phyloP scores from a whole-genome alignment of 352 stramenopile genomes.

The Pythium vanterpoolii region DNA sequence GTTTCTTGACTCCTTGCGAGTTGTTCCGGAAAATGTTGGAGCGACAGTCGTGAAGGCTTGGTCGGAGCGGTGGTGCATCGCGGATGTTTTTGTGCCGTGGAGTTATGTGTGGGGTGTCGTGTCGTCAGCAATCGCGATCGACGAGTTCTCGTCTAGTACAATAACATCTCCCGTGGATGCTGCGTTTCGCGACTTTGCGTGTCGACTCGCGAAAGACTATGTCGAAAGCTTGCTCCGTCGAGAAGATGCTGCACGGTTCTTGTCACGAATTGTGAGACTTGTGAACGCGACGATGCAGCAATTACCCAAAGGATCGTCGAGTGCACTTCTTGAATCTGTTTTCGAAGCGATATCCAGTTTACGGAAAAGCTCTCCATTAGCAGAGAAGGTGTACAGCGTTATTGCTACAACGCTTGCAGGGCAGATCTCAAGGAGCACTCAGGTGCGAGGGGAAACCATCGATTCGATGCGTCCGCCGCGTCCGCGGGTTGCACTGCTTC shows the following conservation, averaged over 20 bases:
- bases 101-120: slow-evolving; percentile 39
- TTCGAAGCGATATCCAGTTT: slow-evolving; percentile 1
- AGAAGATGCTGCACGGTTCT: not conserved
- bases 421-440: not conserved
- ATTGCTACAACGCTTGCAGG: slow-evolving; percentile 5
- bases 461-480: not conserved
- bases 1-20: slow-evolving; percentile 18
- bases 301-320: not conserved
- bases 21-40: not conserved
- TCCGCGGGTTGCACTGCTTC: not conserved
- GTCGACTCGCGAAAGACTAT: slow-evolving; percentile 9
- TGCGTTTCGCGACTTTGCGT: slow-evolving; percentile 10
- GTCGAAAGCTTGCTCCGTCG: not conserved
- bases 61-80: slow-evolving; percentile 38
- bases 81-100: slow-evolving; percentile 31
- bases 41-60: slow-evolving; percentile 43
- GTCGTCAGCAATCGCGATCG: not conserved
- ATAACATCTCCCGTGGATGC: not conserved
- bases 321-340: not conserved
- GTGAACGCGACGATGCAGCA: slow-evolving; percentile 1
- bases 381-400: slow-evolving; percentile 7
- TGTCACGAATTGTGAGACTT: slow-evolving; percentile 6
- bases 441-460: not conserved
- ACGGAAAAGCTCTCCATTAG: slow-evolving; percentile 12
- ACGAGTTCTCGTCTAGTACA: not conserved